Evolutionary conservation across 306 rosid genomes (phyloP), one percentile per base, ranked within the genome.

Genomic region (Glycyrrhiza uralensis): DNA sequence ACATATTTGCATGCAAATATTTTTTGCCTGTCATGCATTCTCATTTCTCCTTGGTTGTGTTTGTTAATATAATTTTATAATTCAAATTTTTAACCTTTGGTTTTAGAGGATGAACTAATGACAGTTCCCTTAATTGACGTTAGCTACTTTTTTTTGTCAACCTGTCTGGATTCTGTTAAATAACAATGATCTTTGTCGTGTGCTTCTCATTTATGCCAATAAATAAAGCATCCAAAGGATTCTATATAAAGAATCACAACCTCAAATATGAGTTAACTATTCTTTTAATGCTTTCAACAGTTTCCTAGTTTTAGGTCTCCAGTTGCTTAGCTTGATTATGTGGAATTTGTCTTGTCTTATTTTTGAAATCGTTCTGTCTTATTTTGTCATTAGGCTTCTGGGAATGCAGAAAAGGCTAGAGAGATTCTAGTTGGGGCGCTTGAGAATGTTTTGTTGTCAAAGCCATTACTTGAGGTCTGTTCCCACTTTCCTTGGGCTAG

Each of bases 391-490:
- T 55, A 95, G 99, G 99, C 82, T 63, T 79, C 96, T 78, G 90
- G 84, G 45, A 85, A 95, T 76, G 85, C 90, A 7, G 96, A 83
- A 68, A 95, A 87, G 75, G 99, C 97, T 56, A 88, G 87, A 83
- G 86, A 81, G 74, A 85, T 95, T 82, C 54, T 89, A 28, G 83
- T 82, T 59, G 88, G 86, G 38, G 97, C 96, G 10, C 87, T 95
- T 29, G 97, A 92, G 80, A 91, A 88, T 76, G 90, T 82, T 69
- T 81, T 80, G 41, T 69, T 83, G 62, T 84, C 93, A 69, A 91
- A 84, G 75, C 96, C 97, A 18, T 64, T 95, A 44, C 86, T 95
- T 19, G 99, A 95, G 91, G 99, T 87, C 44, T 60, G 76, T 79
- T 41, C 47, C 60, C 54, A 29, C 28, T 67, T 69, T 24, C 54